Conservation (phyloP, 2,329 filamentous ascomycete species). For the Botrytis byssoidea region DNA sequence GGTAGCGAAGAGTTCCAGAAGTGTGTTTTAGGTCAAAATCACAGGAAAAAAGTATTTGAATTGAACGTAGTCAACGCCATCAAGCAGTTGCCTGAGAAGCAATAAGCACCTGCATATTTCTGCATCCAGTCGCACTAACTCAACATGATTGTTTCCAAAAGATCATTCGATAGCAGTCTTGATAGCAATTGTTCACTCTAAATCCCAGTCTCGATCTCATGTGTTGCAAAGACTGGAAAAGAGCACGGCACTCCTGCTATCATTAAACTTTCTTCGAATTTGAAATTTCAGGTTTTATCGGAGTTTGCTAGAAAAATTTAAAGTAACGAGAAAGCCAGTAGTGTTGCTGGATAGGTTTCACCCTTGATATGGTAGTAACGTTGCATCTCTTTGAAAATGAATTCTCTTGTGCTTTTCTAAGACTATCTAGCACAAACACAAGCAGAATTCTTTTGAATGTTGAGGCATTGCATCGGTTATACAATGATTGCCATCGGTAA, state of each 20-base stretch:
- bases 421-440: neutral
- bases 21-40: neutral
- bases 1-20: neutral
- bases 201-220: too few species aligned
- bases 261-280: neutral
- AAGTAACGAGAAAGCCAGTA: neutral
- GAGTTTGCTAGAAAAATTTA: neutral
- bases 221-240: neutral
- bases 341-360: neutral
- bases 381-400: neutral
- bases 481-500: neutral
- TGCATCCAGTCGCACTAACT: neutral
- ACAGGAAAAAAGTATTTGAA: neutral
- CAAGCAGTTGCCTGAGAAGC: neutral
- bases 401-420: neutral
- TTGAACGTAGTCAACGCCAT: neutral
- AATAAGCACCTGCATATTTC: neutral
- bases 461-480: neutral
- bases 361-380: neutral
- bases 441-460: neutral
- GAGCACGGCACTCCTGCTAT: neutral
- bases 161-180: neutral
- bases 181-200: neutral
- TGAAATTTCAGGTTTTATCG: neutral
- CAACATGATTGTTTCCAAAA: neutral